Evolutionary conservation across 2,329 filamentous ascomycete species (phyloP).

Genomic region (Xylariaceae sp.): DNA sequence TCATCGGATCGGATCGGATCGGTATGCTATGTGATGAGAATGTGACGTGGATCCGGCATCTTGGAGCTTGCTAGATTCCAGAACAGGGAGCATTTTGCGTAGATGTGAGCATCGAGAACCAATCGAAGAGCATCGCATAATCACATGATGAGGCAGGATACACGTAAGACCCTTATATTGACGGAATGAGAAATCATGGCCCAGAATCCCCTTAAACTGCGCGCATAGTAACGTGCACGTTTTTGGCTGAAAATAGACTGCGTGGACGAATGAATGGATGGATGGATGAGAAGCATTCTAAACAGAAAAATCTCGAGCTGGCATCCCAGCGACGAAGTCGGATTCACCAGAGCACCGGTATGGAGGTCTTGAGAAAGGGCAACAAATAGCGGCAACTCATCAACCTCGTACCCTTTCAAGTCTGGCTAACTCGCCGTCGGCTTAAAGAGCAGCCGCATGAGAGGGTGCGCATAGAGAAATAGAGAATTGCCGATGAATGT

Average conservation of each 20-base stretch:
- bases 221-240: neutral
- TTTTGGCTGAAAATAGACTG: neutral
- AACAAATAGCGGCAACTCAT: neutral
- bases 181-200: neutral
- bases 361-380: neutral
- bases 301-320: neutral
- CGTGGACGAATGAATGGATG: neutral
- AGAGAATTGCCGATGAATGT: neutral
- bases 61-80: neutral
- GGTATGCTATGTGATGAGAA: neutral
- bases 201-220: neutral
- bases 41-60: neutral
- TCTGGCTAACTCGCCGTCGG: neutral
- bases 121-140: neutral
- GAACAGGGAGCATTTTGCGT: neutral
- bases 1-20: neutral
- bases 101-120: neutral
- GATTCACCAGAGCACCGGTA: neutral
- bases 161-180: neutral
- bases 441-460: neutral
- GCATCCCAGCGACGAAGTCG: neutral
- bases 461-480: neutral
- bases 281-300: neutral
- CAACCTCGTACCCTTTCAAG: constrained; percentile 5
- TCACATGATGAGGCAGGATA: neutral